Conservation (phyloP, 257 asterid species). For the Plantago major region DNA sequence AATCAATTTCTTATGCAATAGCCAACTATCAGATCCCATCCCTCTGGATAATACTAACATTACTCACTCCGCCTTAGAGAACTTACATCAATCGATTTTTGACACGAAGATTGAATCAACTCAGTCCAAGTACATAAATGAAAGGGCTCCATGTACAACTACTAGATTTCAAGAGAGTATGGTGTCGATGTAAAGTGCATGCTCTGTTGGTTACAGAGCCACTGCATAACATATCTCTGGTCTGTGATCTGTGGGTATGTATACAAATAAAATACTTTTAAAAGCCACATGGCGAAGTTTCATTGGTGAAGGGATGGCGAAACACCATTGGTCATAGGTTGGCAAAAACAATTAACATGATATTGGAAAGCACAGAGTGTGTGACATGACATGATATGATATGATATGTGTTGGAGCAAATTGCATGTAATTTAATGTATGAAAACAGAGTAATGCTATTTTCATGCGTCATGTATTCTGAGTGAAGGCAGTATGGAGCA, state of each 20-base stretch:
- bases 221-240: constrained; percentile 7
- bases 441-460: constrained; percentile 2
- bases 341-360: constrained; percentile 19
- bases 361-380: neutral
- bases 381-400: neutral
- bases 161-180: neutral
- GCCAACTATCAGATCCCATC: no score
- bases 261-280: constrained; percentile 9
- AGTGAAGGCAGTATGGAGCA: neutral
- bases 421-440: constrained; percentile 1
- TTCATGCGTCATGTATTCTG: constrained; percentile 8
- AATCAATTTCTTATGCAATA: no score
- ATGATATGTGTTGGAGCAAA: neutral
- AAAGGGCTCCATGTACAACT: no score
- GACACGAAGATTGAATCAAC: no score
- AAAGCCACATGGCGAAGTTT: constrained; percentile 13
- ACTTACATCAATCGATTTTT: no score
- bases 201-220: constrained; percentile 20
- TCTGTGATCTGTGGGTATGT: constrained; percentile 6
- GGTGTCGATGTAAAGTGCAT: constrained; percentile 14
- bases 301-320: constrained; percentile 16
- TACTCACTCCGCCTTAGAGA: no score
- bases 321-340: neutral
- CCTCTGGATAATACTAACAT: no score
- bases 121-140: no score